These are phyloP conservation scores for Epichloe gansuensis DNA, from an alignment of 2,329 filamentous ascomycete genomes.

Conservation along the genomic window DNA sequence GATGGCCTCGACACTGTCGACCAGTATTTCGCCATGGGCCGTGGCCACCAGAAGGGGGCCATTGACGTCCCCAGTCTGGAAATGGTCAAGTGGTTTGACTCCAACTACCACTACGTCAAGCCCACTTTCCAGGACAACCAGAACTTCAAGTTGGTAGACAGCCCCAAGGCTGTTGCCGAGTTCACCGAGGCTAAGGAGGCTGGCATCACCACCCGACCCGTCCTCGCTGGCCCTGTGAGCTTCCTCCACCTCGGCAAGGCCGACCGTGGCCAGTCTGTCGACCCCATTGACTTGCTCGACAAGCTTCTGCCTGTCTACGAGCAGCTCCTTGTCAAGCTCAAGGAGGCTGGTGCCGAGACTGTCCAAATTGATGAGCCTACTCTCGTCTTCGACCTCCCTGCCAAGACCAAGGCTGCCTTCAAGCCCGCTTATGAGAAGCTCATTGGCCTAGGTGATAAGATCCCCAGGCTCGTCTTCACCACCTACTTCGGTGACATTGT, in stretches of 20 bases:
- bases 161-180: slow-evolving; percentile 88
- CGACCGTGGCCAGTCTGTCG: slow-evolving; percentile 84
- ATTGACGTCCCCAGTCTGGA: slow-evolving; percentile 89
- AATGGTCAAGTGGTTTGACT: slow-evolving; percentile 99
- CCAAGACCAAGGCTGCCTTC: slow-evolving; percentile 91
- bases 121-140: slow-evolving; percentile 95
- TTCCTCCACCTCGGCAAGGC: slow-evolving; percentile 98
- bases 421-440: slow-evolving; percentile 95
- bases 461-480: slow-evolving; percentile 80
- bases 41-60: slow-evolving; percentile 91
- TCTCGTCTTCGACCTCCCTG: slow-evolving; percentile 84
- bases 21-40: slow-evolving; percentile 99
- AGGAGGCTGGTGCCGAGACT: slow-evolving; percentile 87
- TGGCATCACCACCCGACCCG: slow-evolving; percentile 83
- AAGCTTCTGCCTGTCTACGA: slow-evolving; percentile 92
- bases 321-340: slow-evolving; percentile 84
- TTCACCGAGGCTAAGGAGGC: slow-evolving; percentile 98
- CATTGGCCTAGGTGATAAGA: slow-evolving; percentile 59
- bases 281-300: slow-evolving; percentile 86
- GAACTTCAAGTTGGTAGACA: slow-evolving; percentile 76
- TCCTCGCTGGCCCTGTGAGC: slow-evolving; percentile 89
- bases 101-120: slow-evolving; percentile 99
- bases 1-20: slow-evolving; percentile 80
- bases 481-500: slow-evolving; percentile 99
- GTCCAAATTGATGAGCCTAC: slow-evolving; percentile 98